A percentile compares a stretch with the other conserved stretches of the same genome.
These are phyloP conservation scores for Aquilaria malaccensis DNA, from an alignment of 345 rosid genomes.

Conservation along the genomic window DNA sequence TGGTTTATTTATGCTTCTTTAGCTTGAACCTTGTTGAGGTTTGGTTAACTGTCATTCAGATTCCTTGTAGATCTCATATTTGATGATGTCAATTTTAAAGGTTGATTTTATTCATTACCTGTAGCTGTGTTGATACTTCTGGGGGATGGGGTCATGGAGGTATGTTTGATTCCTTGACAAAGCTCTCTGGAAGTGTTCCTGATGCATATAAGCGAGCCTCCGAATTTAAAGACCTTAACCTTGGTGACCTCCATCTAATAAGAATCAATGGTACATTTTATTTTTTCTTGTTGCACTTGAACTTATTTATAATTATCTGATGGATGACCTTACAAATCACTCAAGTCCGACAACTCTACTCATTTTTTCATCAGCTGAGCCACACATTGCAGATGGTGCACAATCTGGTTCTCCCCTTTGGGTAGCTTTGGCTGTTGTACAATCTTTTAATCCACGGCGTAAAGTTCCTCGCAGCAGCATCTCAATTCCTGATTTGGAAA, in stretches of 20 bases:
- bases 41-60: no score
- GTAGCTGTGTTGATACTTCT: constrained; percentile 80
- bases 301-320: neutral
- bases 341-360: neutral
- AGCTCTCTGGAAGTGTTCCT: constrained; percentile 44
- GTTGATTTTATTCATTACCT: constrained; percentile 11
- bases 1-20: no score
- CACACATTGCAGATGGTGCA: constrained; percentile 33
- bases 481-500: constrained; percentile 66
- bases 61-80: no score
- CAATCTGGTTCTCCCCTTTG: constrained; percentile 29
- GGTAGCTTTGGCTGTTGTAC: constrained; percentile 82
- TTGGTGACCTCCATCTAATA: constrained; percentile 81
- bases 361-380: constrained; percentile 5
- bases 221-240: constrained; percentile 66
- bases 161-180: constrained; percentile 65
- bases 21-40: no score
- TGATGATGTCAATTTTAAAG: neutral
- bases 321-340: neutral
- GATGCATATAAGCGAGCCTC: constrained; percentile 55
- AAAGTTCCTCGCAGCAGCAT: constrained; percentile 64
- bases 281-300: neutral
- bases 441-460: constrained; percentile 63
- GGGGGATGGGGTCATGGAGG: constrained; percentile 95
- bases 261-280: constrained; percentile 43